Evolutionary conservation across 129 eudicot species (phyloP), one percentile per base, ranked within the genome.

Genomic region (Flaveria brownii): DNA sequence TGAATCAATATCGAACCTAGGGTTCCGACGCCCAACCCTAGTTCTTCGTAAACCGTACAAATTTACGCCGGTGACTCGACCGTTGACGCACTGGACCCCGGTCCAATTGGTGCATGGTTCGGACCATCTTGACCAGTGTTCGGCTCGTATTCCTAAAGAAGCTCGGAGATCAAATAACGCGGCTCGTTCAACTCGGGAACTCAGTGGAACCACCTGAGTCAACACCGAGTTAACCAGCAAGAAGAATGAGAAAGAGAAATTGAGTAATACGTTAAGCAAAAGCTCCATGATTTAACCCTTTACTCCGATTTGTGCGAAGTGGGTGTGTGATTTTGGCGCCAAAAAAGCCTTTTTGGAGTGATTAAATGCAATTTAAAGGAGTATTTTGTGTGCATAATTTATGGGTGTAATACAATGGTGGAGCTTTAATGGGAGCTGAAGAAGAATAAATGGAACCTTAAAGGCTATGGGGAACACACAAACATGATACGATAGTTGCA

Each of bases 51-150:
- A 72, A 64, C 90, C 88, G 25, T 78, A 67, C 42, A 88, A 77
- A 36, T 81, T 88, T 12, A 91, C 83, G 25, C 87, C 90, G 50
- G 72, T 77, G 42, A 91, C 90, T 18, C 69, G 76, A 36, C 94
- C 94, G 68, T 85, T 74, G 3, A 25, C 41, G 81, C 97, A 92
- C 18, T 78, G 55, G 5, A 91, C 68, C 14, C 97, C 97, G 9
- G 86, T 73, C 97, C 97, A 92, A 51, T 72, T 75, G 3, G 65
- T 17, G 52, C 97, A 92, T 0, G 97, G 96, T 56, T 92, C 88
- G 5, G 80, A 16, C 68, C 86, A 89, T 17, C 49, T 92, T 7
- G 88, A 89, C 97, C 97, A 92, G 56, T 82, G 59, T 47, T 56
- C 82, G 0, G 96, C 96, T 68, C 81, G 64, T 9, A 92, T 78